Conservation (phyloP, 352 stramenopile genomes). For the Phytophthora pluvialis region DNA sequence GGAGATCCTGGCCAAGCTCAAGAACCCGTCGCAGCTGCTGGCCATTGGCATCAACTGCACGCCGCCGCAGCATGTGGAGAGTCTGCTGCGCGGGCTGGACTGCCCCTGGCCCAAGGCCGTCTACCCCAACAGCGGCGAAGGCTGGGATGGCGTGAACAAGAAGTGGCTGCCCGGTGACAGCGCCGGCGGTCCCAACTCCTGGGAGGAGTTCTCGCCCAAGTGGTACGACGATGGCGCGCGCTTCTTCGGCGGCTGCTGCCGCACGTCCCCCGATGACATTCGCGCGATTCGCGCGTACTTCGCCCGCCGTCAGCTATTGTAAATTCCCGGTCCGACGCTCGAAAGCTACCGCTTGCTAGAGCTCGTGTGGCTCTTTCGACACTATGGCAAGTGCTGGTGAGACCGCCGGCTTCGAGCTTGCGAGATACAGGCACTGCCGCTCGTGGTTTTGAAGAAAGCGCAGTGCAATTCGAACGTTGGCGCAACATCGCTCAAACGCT, state of each 20-base stretch:
- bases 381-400: conserved; percentile 31
- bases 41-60: conserved; percentile 89
- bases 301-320: conserved; percentile 29
- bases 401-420: conserved; percentile 31
- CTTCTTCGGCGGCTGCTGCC: conserved; percentile 86
- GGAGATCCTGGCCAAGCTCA: conserved; percentile 54
- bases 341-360: conserved; percentile 32
- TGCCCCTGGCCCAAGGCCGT: conserved; percentile 59
- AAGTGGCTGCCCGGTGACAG: conserved; percentile 66
- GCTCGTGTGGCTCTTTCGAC: neutral
- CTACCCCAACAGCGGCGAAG: conserved; percentile 90
- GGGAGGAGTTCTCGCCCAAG: conserved; percentile 60
- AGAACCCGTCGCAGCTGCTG: conserved; percentile 63
- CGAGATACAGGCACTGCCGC: conserved; percentile 23
- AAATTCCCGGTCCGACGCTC: conserved; percentile 16
- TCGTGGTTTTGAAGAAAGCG: conserved; percentile 42
- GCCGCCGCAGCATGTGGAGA: conserved; percentile 73
- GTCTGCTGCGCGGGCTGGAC: conserved; percentile 57
- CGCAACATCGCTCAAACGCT: conserved; percentile 30
- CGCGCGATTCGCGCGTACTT: conserved; percentile 67
- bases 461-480: conserved; percentile 22
- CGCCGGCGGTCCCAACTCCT: conserved; percentile 47
- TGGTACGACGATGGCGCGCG: conserved; percentile 77
- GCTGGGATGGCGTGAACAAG: conserved; percentile 77
- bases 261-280: conserved; percentile 78